Percentiles rank a stretch among this genome's conserved stretches.
These are phyloP conservation scores for Botryosphaeria dothidea DNA, from an alignment of 2,329 filamentous ascomycete genomes.

Conservation along the genomic window DNA sequence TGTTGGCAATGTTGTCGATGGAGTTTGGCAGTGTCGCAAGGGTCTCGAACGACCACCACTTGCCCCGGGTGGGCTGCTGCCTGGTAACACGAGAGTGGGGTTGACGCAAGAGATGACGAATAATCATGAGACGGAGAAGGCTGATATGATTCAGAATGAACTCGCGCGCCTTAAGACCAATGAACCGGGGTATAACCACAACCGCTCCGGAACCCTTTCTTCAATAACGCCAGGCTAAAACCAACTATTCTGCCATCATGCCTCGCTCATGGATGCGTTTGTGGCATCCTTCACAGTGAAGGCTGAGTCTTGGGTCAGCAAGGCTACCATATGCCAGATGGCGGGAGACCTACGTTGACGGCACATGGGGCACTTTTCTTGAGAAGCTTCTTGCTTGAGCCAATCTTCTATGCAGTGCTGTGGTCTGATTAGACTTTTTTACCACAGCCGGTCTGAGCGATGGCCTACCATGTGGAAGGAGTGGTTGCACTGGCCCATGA, in stretches of 20 bases:
- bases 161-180: slow-evolving; percentile 1
- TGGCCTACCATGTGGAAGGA: slow-evolving; percentile 87
- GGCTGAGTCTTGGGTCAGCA: slow-evolving; percentile 28
- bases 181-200: slow-evolving; percentile 14
- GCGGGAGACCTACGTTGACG: slow-evolving; percentile 70
- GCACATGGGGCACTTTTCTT: slow-evolving; percentile 97
- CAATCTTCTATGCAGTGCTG: slow-evolving; percentile 95
- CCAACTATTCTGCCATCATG: background rate
- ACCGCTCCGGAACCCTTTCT: background rate
- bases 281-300: slow-evolving; percentile 40
- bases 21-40: background rate
- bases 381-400: slow-evolving; percentile 92
- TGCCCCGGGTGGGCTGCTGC: background rate
- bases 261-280: slow-evolving; percentile 15
- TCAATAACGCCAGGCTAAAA: slow-evolving; percentile 4
- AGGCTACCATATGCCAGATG: background rate
- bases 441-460: background rate
- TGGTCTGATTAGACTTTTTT: slow-evolving; percentile 18
- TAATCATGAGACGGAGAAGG: slow-evolving; percentile 8
- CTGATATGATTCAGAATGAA: slow-evolving; percentile 7
- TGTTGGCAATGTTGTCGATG: background rate
- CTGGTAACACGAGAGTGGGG: background rate
- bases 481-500: slow-evolving; percentile 94
- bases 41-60: no score
- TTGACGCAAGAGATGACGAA: background rate